Evolutionary conservation across 2,329 filamentous ascomycete species (phyloP).

Genomic region (Neofusicoccum kwambonambiense): DNA sequence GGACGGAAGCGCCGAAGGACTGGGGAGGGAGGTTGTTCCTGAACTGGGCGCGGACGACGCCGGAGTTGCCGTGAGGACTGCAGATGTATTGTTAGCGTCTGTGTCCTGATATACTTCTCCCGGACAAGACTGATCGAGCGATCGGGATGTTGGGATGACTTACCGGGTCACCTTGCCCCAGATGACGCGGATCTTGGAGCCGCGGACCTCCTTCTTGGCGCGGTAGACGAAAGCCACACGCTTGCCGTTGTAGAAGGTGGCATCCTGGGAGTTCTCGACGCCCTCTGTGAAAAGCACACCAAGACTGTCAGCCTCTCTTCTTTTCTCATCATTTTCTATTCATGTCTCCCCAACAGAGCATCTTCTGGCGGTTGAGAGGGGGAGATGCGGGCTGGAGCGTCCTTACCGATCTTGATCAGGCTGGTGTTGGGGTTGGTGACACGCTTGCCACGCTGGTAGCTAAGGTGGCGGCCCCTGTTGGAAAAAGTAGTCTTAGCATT

Average conservation of each 20-base stretch:
- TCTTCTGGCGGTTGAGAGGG: not conserved
- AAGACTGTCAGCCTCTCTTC: not conserved
- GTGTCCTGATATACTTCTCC: too few species aligned
- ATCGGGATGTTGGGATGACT: not conserved
- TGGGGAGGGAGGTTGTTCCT: conserved; percentile 86
- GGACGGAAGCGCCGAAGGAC: conserved; percentile 69
- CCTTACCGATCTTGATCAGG: conserved; percentile 89
- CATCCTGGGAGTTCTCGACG: conserved; percentile 82
- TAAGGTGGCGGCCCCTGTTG: conserved; percentile 86
- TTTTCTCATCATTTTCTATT: not conserved
- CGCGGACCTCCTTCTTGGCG: conserved; percentile 85
- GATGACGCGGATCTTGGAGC: conserved; percentile 93
- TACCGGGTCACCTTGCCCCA: conserved; percentile 90
- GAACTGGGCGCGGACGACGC: conserved; percentile 95
- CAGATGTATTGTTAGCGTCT: conserved; percentile 33
- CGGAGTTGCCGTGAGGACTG: conserved; percentile 70
- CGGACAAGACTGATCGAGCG: too few species aligned
- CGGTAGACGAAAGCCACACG: conserved; percentile 97
- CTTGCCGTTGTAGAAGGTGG: conserved; percentile 97
- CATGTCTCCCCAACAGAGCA: not conserved
- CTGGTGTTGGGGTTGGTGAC: conserved; percentile 58
- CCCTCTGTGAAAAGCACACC: conserved; percentile 33
- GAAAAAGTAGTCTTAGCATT: conserved; percentile 3
- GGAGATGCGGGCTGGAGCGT: too few species aligned
- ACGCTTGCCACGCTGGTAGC: conserved; percentile 87